Evolutionary conservation across 768 basidiomycete genomes (phyloP).

Genomic region (Lactifluus echinatus): DNA sequence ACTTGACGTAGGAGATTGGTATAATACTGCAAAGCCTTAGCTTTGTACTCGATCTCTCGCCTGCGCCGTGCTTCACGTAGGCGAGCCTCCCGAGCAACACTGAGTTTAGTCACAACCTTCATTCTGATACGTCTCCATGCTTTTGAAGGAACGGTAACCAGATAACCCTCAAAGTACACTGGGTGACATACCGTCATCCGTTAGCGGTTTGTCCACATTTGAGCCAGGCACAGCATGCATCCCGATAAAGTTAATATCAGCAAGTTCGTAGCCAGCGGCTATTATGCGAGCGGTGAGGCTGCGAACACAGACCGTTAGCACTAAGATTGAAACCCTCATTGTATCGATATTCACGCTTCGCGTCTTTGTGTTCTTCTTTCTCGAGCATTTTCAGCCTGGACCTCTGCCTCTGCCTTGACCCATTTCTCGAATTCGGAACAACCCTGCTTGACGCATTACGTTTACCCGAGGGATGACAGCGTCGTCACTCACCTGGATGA

Average conservation of each 20-base stretch:
- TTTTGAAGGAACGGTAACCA: not conserved
- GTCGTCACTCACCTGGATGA: constrained; percentile 1
- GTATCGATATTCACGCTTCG: constrained; percentile 1
- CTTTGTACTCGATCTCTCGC: not conserved
- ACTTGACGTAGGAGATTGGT: constrained; percentile 1
- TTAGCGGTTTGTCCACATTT: constrained; percentile 8
- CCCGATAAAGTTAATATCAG: constrained; percentile 4
- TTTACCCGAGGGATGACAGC: not conserved
- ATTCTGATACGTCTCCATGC: constrained; percentile 13
- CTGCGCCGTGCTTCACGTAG: not conserved
- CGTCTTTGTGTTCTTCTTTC: not conserved
- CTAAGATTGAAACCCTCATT: not conserved
- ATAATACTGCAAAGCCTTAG: not conserved
- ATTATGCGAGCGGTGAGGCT: constrained; percentile 7
- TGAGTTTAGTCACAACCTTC: constrained; percentile 4
- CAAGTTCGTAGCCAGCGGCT: constrained; percentile 2
- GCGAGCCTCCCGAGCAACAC: not conserved
- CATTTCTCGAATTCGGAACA: constrained; percentile 9
- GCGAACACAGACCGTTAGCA: not conserved
- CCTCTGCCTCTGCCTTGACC: not conserved
- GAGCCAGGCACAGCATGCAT: not conserved
- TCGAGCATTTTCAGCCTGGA: not conserved
- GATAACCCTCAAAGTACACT: not conserved
- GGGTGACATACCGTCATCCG: constrained; percentile 4
- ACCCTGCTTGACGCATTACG: constrained; percentile 4